Evolutionary conservation across 768 basidiomycete species (phyloP), one percentile per base, ranked within the genome.

Genomic region (Xanthoconium purpureum): DNA sequence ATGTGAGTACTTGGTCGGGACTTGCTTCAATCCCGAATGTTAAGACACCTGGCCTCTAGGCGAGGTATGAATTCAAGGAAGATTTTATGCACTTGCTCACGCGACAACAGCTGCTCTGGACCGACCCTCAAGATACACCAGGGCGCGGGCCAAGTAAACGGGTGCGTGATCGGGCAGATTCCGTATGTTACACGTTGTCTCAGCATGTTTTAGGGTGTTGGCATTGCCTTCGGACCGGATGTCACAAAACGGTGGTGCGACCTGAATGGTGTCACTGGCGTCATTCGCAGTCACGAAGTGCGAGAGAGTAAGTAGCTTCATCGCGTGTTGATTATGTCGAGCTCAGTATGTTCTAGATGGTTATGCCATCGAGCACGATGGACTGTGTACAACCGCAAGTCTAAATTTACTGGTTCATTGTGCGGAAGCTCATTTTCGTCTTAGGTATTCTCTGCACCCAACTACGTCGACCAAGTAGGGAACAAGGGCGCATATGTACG

Each of bases 131-230:
- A 72, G 87, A 88, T 40, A 65, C 76, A 39, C 85, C 85, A 12
- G 97, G 97, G 28, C 85, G 97, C 29, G 96, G 97, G 6, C 96
- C 97, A 13, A 95, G 92, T 68, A 98, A 98, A 79, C 86, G 97
- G 37, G 91, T 92, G 69, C 49, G 88, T 73, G n/a, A 29, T 55
- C 55, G 14, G 43, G 32, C 14, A 57, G 43, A 32, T 46, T 39
- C 46, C 33, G 15, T 35, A 24, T 38, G 54, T 49, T 40, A 39
- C 32, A 63, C 54, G 48, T 47, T 32, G 46, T 54, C 62, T 59
- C 53, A 62, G 38, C 50, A 45, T 57, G 59, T 50, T 48, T 57
- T 54, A 93, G 89, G 97, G 97, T 50, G 94, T 98, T 57, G 97
- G 97, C 20, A 87, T 97, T 59, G 84, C 88, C 6, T 99, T 99